A percentile compares a stretch with the other conserved stretches of the same genome.
Evolutionary conservation across 495 filamentous ascomycete genomes (phyloP).

Genomic region (Neurospora intermedia): DNA sequence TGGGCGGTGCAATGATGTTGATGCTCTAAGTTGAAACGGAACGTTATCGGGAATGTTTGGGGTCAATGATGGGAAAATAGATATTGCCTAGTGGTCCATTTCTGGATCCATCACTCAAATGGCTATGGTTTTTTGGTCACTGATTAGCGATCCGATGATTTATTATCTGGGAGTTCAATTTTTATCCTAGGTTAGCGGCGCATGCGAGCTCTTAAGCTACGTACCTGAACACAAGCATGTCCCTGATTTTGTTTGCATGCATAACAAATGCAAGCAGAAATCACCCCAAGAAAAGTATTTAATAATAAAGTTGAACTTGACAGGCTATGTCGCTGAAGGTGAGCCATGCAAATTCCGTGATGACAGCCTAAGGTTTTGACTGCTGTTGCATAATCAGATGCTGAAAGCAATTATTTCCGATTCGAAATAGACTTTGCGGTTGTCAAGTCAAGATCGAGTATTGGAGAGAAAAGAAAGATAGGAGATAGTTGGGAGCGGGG

Average conservation of each 20-base stretch:
- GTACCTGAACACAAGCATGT: neutral
- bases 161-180: neutral
- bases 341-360: neutral
- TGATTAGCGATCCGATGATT: neutral
- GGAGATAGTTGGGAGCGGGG: too few species aligned
- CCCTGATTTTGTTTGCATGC: neutral
- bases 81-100: neutral
- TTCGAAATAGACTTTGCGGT: neutral
- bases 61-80: neutral
- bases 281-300: neutral
- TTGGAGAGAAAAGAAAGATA: too few species aligned
- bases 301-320: neutral
- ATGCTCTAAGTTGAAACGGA: conserved; percentile 10
- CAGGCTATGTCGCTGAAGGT: neutral
- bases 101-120: neutral
- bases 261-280: neutral
- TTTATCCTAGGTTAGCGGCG: neutral
- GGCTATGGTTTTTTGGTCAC: neutral
- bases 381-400: neutral
- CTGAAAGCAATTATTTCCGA: neutral
- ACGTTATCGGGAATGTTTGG: neutral
- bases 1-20: conserved; percentile 18
- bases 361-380: neutral
- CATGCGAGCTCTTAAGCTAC: neutral
- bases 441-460: neutral